Percentiles rank a stretch among this genome's conserved stretches.
phyloP scores from a whole-genome alignment of 202 grass and related monocot species.

The Miscanthus sacchariflorus region DNA sequence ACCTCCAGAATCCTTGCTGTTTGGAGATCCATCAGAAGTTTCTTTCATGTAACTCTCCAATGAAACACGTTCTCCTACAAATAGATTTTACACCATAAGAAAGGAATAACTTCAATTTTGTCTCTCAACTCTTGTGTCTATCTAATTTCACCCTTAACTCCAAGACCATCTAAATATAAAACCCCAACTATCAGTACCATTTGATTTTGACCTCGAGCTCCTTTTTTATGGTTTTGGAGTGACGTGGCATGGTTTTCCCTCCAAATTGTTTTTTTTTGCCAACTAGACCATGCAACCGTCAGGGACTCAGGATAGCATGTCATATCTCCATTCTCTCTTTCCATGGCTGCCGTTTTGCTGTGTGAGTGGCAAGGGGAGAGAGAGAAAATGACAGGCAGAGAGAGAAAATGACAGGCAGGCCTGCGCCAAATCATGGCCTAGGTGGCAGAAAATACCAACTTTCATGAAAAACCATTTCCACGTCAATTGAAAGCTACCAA shows the following conservation, averaged over 20 bases:
- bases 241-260: neutral
- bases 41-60: neutral
- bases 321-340: neutral
- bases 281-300: neutral
- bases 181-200: neutral
- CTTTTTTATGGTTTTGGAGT: neutral
- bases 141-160: neutral
- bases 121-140: neutral
- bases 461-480: neutral
- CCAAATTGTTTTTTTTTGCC: neutral
- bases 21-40: neutral
- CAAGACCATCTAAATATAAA: neutral
- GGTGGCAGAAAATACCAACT: neutral
- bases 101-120: neutral
- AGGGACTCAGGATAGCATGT: neutral
- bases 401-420: neutral
- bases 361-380: neutral
- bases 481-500: neutral
- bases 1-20: neutral
- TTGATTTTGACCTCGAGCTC: neutral
- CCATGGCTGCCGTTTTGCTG: neutral
- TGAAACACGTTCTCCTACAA: slow-evolving; percentile 33
- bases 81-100: slow-evolving; percentile 16
- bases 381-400: neutral
- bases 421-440: neutral